phyloP scores from a whole-genome alignment of 257 asterid genomes.

The Pogostemon cablin region DNA sequence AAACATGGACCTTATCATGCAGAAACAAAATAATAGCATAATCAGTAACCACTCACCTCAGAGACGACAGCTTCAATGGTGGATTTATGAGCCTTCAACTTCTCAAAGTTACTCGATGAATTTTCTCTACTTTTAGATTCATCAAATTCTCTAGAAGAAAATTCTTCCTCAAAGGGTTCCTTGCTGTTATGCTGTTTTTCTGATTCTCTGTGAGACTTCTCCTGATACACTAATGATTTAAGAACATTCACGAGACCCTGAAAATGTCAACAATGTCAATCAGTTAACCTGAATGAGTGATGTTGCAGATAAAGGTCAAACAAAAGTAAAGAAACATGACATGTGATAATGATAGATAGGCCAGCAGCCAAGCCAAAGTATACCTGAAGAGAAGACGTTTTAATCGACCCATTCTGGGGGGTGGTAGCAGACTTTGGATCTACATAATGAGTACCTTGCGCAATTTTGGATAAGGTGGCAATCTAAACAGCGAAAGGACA shows the following conservation, averaged over 20 bases:
- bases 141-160: constrained; percentile 51
- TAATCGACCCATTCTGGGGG: constrained; percentile 78
- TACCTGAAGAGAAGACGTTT: constrained; percentile 94
- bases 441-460: constrained; percentile 83
- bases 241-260: constrained; percentile 88
- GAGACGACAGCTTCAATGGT: constrained; percentile 92
- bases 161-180: constrained; percentile 56
- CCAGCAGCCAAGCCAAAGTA: constrained; percentile 30
- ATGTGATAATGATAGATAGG: constrained; percentile 16
- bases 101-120: constrained; percentile 81
- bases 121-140: constrained; percentile 73
- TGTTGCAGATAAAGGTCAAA: constrained; percentile 20
- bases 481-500: constrained; percentile 53
- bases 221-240: constrained; percentile 89
- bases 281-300: constrained; percentile 27
- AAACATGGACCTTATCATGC: constrained; percentile 27
- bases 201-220: constrained; percentile 68
- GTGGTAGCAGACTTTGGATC: constrained; percentile 83
- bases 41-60: constrained; percentile 59
- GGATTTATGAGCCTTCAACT: constrained; percentile 93
- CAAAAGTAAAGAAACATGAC: constrained; percentile 20
- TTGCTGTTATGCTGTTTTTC: constrained; percentile 54
- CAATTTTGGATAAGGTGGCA: constrained; percentile 77
- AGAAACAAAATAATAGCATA: constrained; percentile 34
- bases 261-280: constrained; percentile 38